Base-by-base conservation (phyloP, 352 stramenopile genomes). In the Globisporangium spinosum region DNA sequence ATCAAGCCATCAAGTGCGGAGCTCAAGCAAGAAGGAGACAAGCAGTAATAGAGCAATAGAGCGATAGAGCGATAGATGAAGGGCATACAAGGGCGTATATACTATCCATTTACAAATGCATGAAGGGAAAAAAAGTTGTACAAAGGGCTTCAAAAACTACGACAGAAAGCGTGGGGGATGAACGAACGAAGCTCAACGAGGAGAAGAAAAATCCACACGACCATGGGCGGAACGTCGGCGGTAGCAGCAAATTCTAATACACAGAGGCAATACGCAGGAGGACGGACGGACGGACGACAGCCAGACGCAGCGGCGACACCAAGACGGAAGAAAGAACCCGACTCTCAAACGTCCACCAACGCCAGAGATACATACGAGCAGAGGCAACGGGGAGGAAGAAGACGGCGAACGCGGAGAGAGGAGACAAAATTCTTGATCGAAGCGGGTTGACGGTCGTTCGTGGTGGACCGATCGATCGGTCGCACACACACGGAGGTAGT, bases 341-440 rank as follows among this genome's bases (percentile, higher is more conserved):
- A 58, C 34, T 22, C 56, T 62, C 40, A 47, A 47, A 47, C 40
- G 25, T 35, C 38, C 57, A 23, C 34, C 13, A 20, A 32, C 22
- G 22, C 58, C 27, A n/a, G 15, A n/a, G 15, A 32, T 32, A 32
- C 29, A 54, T 13, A 23, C 35, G 35, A 43, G 35, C 35, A 43
- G 6, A 64, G 22, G 9, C 40, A 6, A 63, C 35, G 35, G 35
- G 35, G 25, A 54, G 40, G 35, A 40, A 40, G 40, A 20, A 54
- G 35, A 54, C 35, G 35, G 27, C 58, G 57, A 47, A 62, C 57
- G 57, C 34, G 58, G 58, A 64, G 34, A 58, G 25, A 43, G 55
- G 29, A 40, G 55, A 45, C 55, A 60, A 60, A 60, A 60, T 60
- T 45, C 55, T 60, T 60, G 55, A 27, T 60, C 61, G 47, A 60